Evolutionary conservation across 768 basidiomycete genomes (phyloP).

Genomic region (Lactarius quietus): DNA sequence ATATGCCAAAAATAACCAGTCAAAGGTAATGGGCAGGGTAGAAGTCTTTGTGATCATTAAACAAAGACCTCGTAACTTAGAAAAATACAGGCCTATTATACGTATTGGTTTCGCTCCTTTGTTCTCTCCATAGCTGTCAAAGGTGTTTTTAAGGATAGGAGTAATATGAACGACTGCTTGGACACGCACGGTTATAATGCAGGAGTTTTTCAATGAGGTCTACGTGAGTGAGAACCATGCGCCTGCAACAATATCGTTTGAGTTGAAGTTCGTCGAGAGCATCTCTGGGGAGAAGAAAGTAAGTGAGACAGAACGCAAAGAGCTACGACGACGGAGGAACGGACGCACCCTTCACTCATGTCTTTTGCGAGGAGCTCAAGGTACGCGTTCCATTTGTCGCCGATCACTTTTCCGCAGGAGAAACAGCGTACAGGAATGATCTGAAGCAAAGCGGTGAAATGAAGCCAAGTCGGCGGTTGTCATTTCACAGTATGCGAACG

Average conservation of each 20-base stretch:
- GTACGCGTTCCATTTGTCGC: conserved; percentile 93
- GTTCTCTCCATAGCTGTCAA: conserved; percentile 30
- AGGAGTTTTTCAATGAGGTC: conserved; percentile 96
- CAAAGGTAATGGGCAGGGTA: neutral
- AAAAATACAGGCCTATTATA: conserved; percentile 3
- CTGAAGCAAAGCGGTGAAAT: conserved; percentile 39
- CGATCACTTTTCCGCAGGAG: conserved; percentile 95
- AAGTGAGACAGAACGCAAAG: neutral
- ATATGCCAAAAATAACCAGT: neutral
- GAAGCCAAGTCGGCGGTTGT: neutral
- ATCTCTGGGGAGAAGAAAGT: conserved; percentile 48
- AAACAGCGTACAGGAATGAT: conserved; percentile 97
- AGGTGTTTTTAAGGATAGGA: neutral
- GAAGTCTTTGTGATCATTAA: neutral
- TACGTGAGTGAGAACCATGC: conserved; percentile 97
- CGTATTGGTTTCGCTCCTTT: conserved; percentile 25
- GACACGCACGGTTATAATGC: conserved; percentile 84
- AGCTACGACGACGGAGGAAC: neutral
- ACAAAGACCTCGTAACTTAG: conserved; percentile 1
- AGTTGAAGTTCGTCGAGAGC: conserved; percentile 86
- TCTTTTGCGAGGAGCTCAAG: conserved; percentile 76
- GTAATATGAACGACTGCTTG: neutral
- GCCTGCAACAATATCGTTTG: conserved; percentile 92
- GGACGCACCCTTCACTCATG: conserved; percentile 80
- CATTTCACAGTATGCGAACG: neutral